Conservation (phyloP, 768 basidiomycete genomes). For the Steccherinum ochraceum region DNA sequence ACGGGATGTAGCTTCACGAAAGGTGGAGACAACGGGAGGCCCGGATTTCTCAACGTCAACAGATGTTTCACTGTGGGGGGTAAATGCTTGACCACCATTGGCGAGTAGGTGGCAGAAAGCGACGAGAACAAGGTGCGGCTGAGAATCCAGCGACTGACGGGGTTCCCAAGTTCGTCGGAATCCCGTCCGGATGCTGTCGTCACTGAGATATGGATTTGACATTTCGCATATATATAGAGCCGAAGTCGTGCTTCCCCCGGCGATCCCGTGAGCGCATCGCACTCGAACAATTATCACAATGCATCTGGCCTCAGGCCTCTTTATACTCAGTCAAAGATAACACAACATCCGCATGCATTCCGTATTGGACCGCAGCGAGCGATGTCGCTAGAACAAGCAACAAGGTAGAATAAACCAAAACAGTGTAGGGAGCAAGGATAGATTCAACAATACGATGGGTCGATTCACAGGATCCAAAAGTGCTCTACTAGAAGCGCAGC, state of each 20-base stretch:
- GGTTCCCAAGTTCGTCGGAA: too few species aligned
- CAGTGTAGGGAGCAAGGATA: neutral
- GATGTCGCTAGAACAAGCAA: too few species aligned
- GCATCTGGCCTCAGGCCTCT: too few species aligned
- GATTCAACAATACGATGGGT: neutral
- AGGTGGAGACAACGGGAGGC: conserved; percentile 52
- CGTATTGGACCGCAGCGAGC: neutral
- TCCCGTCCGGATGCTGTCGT: too few species aligned
- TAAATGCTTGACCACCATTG: conserved; percentile 39
- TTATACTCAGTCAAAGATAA: too few species aligned
- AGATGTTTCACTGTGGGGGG: conserved; percentile 68
- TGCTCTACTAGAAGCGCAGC: conserved; percentile 8
- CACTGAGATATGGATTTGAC: too few species aligned
- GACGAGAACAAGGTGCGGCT: too few species aligned
- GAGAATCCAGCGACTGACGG: too few species aligned
- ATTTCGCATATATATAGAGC: neutral
- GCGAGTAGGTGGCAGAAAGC: too few species aligned
- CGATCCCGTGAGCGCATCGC: too few species aligned
- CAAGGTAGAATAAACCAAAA: too few species aligned
- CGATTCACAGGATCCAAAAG: neutral
- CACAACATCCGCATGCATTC: neutral
- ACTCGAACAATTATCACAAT: too few species aligned
- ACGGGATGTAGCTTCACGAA: conserved; percentile 44
- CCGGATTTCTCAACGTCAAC: conserved; percentile 59
- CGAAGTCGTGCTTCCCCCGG: neutral